Evolutionary conservation across 257 asterid species (phyloP).

Genomic region (Solanum ossicruentum): DNA sequence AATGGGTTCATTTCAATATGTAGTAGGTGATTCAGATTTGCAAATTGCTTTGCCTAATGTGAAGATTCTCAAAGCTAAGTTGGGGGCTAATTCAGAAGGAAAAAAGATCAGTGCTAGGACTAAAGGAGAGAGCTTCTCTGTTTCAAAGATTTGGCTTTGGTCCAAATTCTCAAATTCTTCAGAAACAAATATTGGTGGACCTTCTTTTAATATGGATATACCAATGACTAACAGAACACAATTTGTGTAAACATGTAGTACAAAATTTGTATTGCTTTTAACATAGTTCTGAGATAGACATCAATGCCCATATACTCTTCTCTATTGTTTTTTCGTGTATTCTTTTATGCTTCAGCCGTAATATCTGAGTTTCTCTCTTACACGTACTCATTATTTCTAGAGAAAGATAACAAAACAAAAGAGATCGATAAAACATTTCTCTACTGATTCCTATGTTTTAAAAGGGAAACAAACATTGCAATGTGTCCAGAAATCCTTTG

Average conservation of each 20-base stretch:
- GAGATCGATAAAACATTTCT: too few species aligned
- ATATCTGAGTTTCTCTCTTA: too few species aligned
- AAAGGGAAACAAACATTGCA: too few species aligned
- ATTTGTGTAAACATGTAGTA: background rate
- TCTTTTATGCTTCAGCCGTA: background rate
- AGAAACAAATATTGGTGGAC: conserved; percentile 7
- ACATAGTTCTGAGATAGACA: background rate
- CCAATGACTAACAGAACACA: conserved; percentile 10
- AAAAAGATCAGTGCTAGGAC: conserved; percentile 29
- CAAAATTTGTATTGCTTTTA: background rate
- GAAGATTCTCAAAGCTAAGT: background rate
- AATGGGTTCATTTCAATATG: conserved; percentile 53
- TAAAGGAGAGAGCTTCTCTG: conserved; percentile 55
- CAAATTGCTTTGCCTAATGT: conserved; percentile 25
- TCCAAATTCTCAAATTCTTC: conserved; percentile 19
- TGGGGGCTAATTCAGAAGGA: conserved; percentile 20
- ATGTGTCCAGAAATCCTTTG: too few species aligned
- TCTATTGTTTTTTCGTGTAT: background rate
- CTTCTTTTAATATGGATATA: background rate
- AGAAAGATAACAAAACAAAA: too few species aligned
- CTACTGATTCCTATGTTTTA: too few species aligned
- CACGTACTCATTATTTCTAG: too few species aligned
- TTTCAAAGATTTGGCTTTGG: conserved; percentile 70
- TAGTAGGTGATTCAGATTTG: conserved; percentile 25
- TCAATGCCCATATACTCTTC: background rate